These are phyloP conservation scores for Hypoxylon sp. DNA, from an alignment of 2,329 filamentous ascomycete genomes.

Conservation along the genomic window DNA sequence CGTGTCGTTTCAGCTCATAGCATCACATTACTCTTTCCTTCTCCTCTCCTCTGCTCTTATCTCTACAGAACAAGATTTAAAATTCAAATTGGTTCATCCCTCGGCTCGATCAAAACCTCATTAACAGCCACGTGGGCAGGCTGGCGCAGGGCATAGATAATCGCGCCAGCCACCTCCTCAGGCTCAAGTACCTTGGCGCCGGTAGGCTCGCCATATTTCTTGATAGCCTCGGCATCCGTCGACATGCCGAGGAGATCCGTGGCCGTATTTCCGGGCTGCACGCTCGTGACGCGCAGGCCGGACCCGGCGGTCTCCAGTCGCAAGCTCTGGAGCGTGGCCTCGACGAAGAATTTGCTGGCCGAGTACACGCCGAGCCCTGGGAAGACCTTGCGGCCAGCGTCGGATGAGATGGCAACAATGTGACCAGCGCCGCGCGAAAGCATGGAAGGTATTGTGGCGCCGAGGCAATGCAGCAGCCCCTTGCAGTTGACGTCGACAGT, in stretches of 20 bases:
- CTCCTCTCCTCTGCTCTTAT: background rate
- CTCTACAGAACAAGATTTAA: background rate
- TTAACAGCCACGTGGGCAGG: conserved; percentile 83
- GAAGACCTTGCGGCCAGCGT: conserved; percentile 85
- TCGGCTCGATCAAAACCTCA: conserved; percentile 82
- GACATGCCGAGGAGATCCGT: conserved; percentile 81
- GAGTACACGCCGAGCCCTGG: conserved; percentile 86
- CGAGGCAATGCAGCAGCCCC: conserved; percentile 79
- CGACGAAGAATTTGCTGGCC: conserved; percentile 87
- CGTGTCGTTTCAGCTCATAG: background rate
- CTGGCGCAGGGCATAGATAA: conserved; percentile 80
- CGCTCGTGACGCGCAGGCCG: conserved; percentile 77
- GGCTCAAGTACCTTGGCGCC: conserved; percentile 81
- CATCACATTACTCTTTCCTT: background rate
- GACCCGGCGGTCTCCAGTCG: conserved; percentile 81
- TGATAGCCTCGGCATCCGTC: conserved; percentile 79
- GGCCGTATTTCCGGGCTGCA: conserved; percentile 82
- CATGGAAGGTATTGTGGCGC: conserved; percentile 78
- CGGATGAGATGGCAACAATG: conserved; percentile 84
- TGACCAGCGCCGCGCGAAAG: conserved; percentile 72
- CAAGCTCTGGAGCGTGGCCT: conserved; percentile 80
- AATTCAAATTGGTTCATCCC: conserved; percentile 76
- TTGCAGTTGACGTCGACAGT: conserved; percentile 91
- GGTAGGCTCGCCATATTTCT: conserved; percentile 81
- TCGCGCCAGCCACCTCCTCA: conserved; percentile 77